Percentiles rank a stretch among this genome's conserved stretches.
These are phyloP conservation scores for Raffaelea arxii DNA, from an alignment of 2,329 filamentous ascomycete genomes.

Conservation along the genomic window DNA sequence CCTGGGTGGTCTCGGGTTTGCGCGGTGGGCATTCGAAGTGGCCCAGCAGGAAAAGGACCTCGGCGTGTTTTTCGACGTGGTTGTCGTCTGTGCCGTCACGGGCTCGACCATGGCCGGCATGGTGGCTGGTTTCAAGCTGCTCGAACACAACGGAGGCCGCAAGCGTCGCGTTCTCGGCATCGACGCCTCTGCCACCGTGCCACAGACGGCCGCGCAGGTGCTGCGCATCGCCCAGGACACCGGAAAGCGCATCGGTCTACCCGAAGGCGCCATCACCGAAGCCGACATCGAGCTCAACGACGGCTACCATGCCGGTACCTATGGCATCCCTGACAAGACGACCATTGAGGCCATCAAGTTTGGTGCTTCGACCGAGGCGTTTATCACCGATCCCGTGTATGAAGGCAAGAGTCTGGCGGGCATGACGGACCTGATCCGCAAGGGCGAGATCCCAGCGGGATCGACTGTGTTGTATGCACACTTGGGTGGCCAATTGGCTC, in stretches of 20 bases:
- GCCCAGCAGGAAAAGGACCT: conserved; percentile 49
- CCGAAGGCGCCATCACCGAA: conserved; percentile 48
- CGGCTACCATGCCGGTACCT: conserved; percentile 56
- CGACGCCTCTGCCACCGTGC: conserved; percentile 51
- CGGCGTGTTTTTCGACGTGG: conserved; percentile 56
- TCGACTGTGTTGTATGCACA: conserved; percentile 66
- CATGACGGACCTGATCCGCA: conserved; percentile 57
- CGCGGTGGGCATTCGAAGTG: conserved; percentile 62
- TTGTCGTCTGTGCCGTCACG: conserved; percentile 62
- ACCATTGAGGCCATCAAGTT: conserved; percentile 62
- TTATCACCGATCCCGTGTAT: conserved; percentile 69
- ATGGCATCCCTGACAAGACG: conserved; percentile 55
- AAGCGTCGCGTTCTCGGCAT: conserved; percentile 54
- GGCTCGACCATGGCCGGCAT: conserved; percentile 64
- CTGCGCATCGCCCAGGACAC: conserved; percentile 57
- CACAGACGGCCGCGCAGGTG: conserved; percentile 55
- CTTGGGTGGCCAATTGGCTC: conserved; percentile 57
- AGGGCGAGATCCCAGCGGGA: conserved; percentile 45
- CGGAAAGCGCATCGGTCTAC: conserved; percentile 51
- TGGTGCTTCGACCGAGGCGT: conserved; percentile 57
- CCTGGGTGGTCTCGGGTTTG: conserved; percentile 60
- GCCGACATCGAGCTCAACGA: conserved; percentile 54
- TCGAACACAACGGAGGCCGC: conserved; percentile 34
- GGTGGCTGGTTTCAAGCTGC: conserved; percentile 61
- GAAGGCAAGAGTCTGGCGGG: conserved; percentile 68